A percentile compares a stretch with the other conserved stretches of the same genome.
These are phyloP conservation scores for Ochromonas danica DNA, from an alignment of 108 stramenopile genomes.

Conservation along the genomic window DNA sequence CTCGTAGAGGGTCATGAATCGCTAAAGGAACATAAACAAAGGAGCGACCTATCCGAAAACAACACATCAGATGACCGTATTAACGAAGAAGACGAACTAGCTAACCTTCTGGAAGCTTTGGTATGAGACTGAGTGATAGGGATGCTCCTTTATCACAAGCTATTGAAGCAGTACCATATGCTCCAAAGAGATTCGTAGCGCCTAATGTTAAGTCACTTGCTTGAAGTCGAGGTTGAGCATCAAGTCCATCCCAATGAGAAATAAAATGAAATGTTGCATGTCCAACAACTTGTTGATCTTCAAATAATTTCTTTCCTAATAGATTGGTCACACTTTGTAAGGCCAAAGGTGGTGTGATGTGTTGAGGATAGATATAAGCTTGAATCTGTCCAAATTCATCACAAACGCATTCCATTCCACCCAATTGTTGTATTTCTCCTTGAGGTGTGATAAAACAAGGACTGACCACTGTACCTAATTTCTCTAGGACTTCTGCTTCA, in stretches of 20 bases:
- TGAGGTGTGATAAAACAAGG: constrained; percentile 41
- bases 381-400: constrained; percentile 36
- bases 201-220: constrained; percentile 50
- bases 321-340: constrained; percentile 43
- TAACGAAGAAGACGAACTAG: constrained; percentile 31
- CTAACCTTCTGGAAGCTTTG: too few species aligned
- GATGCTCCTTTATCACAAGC: too few species aligned
- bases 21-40: constrained; percentile 37
- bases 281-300: constrained; percentile 40
- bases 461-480: constrained; percentile 30
- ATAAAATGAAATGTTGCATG: constrained; percentile 43
- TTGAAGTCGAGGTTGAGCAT: constrained; percentile 37
- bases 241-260: constrained; percentile 28
- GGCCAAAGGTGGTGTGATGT: constrained; percentile 38
- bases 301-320: constrained; percentile 31
- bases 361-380: constrained; percentile 45
- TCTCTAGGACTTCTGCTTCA: constrained; percentile 47
- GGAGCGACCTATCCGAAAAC: constrained; percentile 36
- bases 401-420: constrained; percentile 28
- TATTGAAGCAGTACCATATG: background rate
- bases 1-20: background rate
- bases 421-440: constrained; percentile 13
- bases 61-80: constrained; percentile 32
- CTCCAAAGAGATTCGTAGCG: constrained; percentile 4
- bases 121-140: too few species aligned